These are phyloP conservation scores for Rhizomucor pusillus DNA, from an alignment of 371 early-diverging fungal species.

Conservation along the genomic window DNA sequence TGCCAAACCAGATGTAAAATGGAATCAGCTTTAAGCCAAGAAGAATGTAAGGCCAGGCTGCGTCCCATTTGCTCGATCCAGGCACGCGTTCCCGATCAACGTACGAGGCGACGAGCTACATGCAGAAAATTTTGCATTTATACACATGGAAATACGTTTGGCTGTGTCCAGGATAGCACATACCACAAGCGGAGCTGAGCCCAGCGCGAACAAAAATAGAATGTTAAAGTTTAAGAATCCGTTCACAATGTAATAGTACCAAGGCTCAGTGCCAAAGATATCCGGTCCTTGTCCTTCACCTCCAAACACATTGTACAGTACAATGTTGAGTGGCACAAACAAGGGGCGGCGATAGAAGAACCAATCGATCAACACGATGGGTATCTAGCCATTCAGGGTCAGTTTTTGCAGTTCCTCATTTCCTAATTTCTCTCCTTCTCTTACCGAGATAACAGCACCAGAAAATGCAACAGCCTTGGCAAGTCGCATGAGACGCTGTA, in stretches of 20 bases:
- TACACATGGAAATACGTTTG: background rate
- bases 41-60: constrained; percentile 40
- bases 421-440: background rate
- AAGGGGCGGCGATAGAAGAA: constrained; percentile 69
- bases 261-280: constrained; percentile 92
- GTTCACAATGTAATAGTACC: constrained; percentile 88
- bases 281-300: constrained; percentile 72
- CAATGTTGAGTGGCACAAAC: constrained; percentile 82
- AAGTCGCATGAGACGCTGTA: constrained; percentile 42
- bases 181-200: constrained; percentile 62
- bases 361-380: constrained; percentile 70
- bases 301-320: constrained; percentile 89
- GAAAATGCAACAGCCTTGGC: constrained; percentile 28
- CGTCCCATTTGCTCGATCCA: constrained; percentile 26
- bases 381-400: constrained; percentile 35
- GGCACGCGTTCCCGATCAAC: constrained; percentile 46
- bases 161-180: too few species aligned
- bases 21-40: constrained; percentile 62
- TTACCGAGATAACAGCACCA: constrained; percentile 16
- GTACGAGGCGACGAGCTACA: constrained; percentile 31
- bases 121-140: background rate
- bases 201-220: constrained; percentile 68
- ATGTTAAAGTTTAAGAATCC: constrained; percentile 89
- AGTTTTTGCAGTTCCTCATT: background rate
- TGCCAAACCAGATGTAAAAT: constrained; percentile 73